Percentiles rank a stretch among this genome's conserved stretches.
Conservation (phyloP, 169 alveolate genomes). For the Plasmodium gaboni region DNA sequence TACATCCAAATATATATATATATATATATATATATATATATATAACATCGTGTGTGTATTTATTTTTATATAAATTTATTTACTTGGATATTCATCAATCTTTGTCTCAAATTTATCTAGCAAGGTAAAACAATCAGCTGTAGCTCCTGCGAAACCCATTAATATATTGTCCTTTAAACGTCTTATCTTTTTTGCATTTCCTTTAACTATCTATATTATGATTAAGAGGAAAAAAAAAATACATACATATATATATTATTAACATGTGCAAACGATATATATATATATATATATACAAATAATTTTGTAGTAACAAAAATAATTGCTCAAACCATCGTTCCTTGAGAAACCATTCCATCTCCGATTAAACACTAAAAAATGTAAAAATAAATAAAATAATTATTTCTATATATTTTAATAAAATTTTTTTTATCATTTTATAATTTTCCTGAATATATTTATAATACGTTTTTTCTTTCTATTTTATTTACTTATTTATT, state of each 20-base stretch:
- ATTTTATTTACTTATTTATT: neutral
- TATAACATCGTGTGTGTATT: neutral
- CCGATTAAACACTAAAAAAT: constrained; percentile 82
- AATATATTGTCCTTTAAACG: constrained; percentile 79
- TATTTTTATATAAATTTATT: constrained; percentile 7
- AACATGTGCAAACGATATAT: neutral
- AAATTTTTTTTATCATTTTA: too few relatives aligned
- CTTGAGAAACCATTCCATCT: constrained; percentile 86
- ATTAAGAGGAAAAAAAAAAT: constrained; percentile 16
- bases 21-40: neutral
- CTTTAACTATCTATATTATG: constrained; percentile 80
- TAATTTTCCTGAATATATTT: too few relatives aligned
- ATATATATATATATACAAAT: constrained; percentile 10
- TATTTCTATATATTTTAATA: constrained; percentile 5
- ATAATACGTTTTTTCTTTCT: neutral
- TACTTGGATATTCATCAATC: constrained; percentile 88
- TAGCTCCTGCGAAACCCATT: constrained; percentile 90
- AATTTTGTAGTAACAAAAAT: neutral
- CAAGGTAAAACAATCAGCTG: constrained; percentile 89
- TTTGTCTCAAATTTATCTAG: constrained; percentile 86
- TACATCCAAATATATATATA: neutral
- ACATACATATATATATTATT: neutral
- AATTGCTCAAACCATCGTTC: constrained; percentile 77
- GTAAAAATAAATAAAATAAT: constrained; percentile 14
- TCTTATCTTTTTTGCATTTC: constrained; percentile 83